Evolutionary conservation across 2,329 filamentous ascomycete genomes (phyloP).

Genomic region (Scedosporium aurantiacum): DNA sequence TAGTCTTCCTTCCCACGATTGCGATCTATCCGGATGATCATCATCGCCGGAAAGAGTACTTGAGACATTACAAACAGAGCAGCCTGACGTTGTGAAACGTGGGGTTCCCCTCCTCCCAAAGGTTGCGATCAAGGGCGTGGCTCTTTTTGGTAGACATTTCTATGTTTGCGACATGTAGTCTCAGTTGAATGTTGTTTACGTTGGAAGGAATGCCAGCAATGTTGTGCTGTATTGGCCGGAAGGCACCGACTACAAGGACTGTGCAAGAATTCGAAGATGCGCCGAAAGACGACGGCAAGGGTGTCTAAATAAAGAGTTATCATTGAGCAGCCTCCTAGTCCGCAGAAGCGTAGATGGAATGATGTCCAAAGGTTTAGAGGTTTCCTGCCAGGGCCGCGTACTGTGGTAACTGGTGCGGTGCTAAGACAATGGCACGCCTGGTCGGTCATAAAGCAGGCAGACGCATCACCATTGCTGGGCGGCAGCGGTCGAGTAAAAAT

Average conservation of each 20-base stretch:
- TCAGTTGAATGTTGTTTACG: neutral
- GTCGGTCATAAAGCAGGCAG: neutral
- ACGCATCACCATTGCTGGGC: neutral
- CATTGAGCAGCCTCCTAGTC: neutral
- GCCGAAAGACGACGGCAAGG: too few species aligned
- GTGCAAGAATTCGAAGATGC: too few species aligned
- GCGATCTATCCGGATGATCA: neutral
- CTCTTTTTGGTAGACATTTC: neutral
- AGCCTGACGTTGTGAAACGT: conserved; percentile 2
- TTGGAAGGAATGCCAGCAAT: neutral
- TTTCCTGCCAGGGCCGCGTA: neutral
- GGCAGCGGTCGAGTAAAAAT: neutral
- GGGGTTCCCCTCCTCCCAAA: neutral
- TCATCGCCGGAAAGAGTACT: neutral
- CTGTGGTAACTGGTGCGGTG: neutral
- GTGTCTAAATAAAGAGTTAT: neutral
- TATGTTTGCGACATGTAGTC: neutral
- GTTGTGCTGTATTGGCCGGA: neutral
- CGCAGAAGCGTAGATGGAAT: too few species aligned
- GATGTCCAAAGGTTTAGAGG: too few species aligned
- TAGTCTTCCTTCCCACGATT: neutral
- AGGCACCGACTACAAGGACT: too few species aligned
- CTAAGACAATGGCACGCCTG: neutral
- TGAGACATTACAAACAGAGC: neutral
- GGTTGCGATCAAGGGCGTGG: neutral